phyloP scores from a whole-genome alignment of 1,139 yeast genomes.

The Candida sanyaensis region DNA sequence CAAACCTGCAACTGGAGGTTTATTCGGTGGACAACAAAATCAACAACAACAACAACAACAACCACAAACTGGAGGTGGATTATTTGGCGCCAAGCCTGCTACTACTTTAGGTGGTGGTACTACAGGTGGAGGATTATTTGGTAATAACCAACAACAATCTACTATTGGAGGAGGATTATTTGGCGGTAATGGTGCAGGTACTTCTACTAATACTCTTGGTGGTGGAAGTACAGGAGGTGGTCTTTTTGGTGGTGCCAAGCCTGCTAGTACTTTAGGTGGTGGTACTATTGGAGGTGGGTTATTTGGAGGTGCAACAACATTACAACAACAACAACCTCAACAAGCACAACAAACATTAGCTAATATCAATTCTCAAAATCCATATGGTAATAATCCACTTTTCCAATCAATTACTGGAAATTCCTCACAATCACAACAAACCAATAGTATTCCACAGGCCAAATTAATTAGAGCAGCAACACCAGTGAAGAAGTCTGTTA shows the following conservation, averaged over 20 bases:
- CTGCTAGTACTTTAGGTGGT: conserved; percentile 9
- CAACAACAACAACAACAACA: conserved; percentile 13
- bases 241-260: conserved; percentile 39
- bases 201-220: conserved; percentile 6
- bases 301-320: conserved; percentile 38
- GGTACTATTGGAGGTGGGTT: conserved; percentile 26
- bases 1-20: conserved; percentile 19
- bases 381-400: conserved; percentile 72
- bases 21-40: conserved; percentile 35
- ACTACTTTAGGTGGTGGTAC: background rate
- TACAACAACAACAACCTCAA: conserved; percentile 17
- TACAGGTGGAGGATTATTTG: conserved; percentile 26
- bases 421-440: conserved; percentile 17
- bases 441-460: conserved; percentile 45
- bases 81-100: conserved; percentile 19
- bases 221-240: conserved; percentile 18
- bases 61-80: conserved; percentile 16
- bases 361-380: conserved; percentile 60
- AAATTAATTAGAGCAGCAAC: conserved; percentile 48
- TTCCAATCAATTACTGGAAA: conserved; percentile 46
- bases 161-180: conserved; percentile 24
- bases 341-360: conserved; percentile 33
- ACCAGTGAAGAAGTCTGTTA: conserved; percentile 51
- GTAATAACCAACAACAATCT: conserved; percentile 14
- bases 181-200: conserved; percentile 16